Conservation (phyloP, 129 eudicot genomes). For the Tanacetum coccineum region DNA sequence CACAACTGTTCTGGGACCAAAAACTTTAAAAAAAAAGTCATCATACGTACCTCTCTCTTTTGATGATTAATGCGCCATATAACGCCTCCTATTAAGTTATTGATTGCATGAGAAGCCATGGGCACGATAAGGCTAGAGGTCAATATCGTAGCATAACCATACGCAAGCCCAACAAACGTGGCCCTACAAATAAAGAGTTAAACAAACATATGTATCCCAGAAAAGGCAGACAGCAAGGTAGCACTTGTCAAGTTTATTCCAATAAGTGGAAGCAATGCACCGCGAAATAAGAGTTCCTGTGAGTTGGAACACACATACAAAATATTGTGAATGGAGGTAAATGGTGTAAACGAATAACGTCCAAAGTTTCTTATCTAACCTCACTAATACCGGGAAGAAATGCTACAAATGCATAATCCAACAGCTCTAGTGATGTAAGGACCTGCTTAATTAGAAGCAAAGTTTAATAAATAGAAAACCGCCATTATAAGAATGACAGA, state of each 20-base stretch:
- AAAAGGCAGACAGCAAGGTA: constrained; percentile 48
- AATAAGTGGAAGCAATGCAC: constrained; percentile 74
- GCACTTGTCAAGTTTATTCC: constrained; percentile 65
- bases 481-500: constrained; percentile 11
- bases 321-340: constrained; percentile 4
- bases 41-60: constrained; percentile 19
- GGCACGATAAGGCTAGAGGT: constrained; percentile 86
- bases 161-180: constrained; percentile 74
- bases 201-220: constrained; percentile 50
- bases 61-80: constrained; percentile 59
- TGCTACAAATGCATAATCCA: constrained; percentile 74
- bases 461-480: background rate
- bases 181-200: constrained; percentile 50
- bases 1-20: background rate
- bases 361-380: constrained; percentile 39
- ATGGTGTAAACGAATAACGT: background rate
- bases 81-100: constrained; percentile 75
- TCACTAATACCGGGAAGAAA: constrained; percentile 85
- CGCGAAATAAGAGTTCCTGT: constrained; percentile 88
- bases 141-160: constrained; percentile 68
- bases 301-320: constrained; percentile 8
- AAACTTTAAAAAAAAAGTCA: background rate
- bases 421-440: constrained; percentile 63
- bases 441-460: constrained; percentile 43
- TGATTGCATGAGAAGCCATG: constrained; percentile 86